These are phyloP conservation scores for Aegle marmelos DNA, from an alignment of 345 rosid species.

Conservation along the genomic window DNA sequence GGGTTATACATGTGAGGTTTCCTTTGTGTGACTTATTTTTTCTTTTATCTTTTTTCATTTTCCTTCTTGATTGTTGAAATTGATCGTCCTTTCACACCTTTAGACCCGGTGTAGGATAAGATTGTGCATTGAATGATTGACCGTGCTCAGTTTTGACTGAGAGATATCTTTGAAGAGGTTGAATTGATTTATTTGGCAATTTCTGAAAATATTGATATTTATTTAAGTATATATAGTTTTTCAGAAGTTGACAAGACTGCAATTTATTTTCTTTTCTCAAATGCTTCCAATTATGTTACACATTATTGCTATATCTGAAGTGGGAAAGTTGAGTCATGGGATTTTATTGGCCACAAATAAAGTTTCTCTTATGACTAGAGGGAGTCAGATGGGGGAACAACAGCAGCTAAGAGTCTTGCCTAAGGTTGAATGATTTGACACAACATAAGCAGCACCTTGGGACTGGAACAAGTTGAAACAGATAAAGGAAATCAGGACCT, in stretches of 20 bases:
- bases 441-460: neutral
- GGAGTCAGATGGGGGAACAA: neutral
- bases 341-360: neutral
- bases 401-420: neutral
- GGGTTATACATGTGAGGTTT: constrained; percentile 18
- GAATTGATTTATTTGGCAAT: neutral
- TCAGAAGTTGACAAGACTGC: neutral
- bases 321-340: neutral
- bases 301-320: neutral
- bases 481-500: neutral
- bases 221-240: neutral
- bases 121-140: neutral
- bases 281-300: neutral
- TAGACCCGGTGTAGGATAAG: neutral
- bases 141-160: neutral
- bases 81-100: neutral
- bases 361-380: neutral
- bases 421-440: neutral
- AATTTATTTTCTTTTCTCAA: neutral
- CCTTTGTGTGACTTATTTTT: neutral
- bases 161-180: neutral
- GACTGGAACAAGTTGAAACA: neutral
- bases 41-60: neutral
- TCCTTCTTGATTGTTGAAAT: neutral
- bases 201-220: neutral